Evolutionary conservation across 768 basidiomycete genomes (phyloP).

Genomic region (Leccinum fibrillosum): DNA sequence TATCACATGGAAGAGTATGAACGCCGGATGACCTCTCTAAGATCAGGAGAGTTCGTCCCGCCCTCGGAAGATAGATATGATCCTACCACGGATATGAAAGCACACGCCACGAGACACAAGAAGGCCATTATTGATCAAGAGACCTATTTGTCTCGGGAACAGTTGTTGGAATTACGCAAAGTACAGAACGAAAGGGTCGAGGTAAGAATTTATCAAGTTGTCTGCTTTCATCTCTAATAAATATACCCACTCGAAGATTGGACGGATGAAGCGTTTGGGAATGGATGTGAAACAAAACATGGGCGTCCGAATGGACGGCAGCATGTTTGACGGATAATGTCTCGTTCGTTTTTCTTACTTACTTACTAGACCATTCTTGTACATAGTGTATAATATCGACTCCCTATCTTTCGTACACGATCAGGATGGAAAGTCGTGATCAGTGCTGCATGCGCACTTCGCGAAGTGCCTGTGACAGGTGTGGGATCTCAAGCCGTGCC

Average conservation of each 20-base stretch:
- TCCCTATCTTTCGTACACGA: slow-evolving; percentile 1
- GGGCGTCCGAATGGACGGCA: slow-evolving; percentile 85
- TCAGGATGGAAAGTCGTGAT: background rate
- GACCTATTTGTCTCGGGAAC: slow-evolving; percentile 72
- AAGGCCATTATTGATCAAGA: slow-evolving; percentile 64
- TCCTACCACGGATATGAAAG: slow-evolving; percentile 79
- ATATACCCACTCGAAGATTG: slow-evolving; percentile 42
- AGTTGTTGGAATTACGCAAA: slow-evolving; percentile 74
- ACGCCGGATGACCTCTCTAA: slow-evolving; percentile 76
- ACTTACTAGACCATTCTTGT: background rate
- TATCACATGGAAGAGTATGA: slow-evolving; percentile 89
- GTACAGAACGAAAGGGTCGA: slow-evolving; percentile 85
- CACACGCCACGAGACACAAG: slow-evolving; percentile 68
- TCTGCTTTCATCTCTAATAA: background rate
- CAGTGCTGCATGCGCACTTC: slow-evolving; percentile 5
- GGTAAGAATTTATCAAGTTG: slow-evolving; percentile 37
- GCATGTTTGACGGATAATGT: slow-evolving; percentile 47
- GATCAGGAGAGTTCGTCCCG: slow-evolving; percentile 79
- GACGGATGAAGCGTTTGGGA: slow-evolving; percentile 82
- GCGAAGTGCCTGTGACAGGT: slow-evolving; percentile 10
- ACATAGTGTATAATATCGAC: background rate
- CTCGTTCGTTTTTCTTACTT: background rate
- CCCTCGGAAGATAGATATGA: slow-evolving; percentile 74
- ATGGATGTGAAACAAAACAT: slow-evolving; percentile 84
- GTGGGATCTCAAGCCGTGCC: background rate